Evolutionary conservation across 2,329 filamentous ascomycete genomes (phyloP).

Genomic region (Stagonosporopsis vannaccii): DNA sequence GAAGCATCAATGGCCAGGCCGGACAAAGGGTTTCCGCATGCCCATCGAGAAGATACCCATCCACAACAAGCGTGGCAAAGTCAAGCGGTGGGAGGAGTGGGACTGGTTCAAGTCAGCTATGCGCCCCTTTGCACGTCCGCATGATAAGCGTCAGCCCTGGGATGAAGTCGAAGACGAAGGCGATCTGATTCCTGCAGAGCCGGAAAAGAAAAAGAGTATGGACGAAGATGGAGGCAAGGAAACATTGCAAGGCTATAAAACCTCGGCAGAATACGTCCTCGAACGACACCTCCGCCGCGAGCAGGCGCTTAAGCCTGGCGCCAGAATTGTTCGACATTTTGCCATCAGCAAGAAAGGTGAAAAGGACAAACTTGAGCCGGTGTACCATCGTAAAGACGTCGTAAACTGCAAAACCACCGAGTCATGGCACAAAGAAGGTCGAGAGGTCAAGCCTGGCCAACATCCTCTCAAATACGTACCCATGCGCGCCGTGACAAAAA

Average conservation of each 20-base stretch:
- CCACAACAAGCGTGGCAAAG: slow-evolving; percentile 77
- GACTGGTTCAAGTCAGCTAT: slow-evolving; percentile 91
- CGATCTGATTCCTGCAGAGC: slow-evolving; percentile 75
- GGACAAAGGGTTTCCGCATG: slow-evolving; percentile 85
- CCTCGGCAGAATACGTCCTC: slow-evolving; percentile 83
- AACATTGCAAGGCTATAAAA: slow-evolving; percentile 87
- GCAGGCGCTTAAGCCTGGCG: slow-evolving; percentile 77
- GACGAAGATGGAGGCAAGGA: slow-evolving; percentile 73
- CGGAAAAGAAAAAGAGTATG: slow-evolving; percentile 69
- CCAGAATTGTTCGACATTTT: slow-evolving; percentile 77
- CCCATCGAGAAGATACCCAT: slow-evolving; percentile 81
- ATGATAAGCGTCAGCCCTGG: slow-evolving; percentile 66
- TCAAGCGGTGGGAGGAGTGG: slow-evolving; percentile 76
- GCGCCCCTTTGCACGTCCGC: slow-evolving; percentile 70
- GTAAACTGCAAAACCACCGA: slow-evolving; percentile 88
- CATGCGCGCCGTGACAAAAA: slow-evolving; percentile 87
- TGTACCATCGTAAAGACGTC: slow-evolving; percentile 81
- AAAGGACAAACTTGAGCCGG: slow-evolving; percentile 76
- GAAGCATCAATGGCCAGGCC: slow-evolving; percentile 80
- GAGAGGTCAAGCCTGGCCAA: slow-evolving; percentile 74
- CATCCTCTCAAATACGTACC: slow-evolving; percentile 85
- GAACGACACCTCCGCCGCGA: slow-evolving; percentile 88
- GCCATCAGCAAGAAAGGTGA: slow-evolving; percentile 73
- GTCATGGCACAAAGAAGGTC: slow-evolving; percentile 97
- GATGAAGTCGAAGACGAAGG: slow-evolving; percentile 82